These are phyloP conservation scores for Davidsoniella eucalypti DNA, from an alignment of 2,329 filamentous ascomycete species.

Conservation along the genomic window DNA sequence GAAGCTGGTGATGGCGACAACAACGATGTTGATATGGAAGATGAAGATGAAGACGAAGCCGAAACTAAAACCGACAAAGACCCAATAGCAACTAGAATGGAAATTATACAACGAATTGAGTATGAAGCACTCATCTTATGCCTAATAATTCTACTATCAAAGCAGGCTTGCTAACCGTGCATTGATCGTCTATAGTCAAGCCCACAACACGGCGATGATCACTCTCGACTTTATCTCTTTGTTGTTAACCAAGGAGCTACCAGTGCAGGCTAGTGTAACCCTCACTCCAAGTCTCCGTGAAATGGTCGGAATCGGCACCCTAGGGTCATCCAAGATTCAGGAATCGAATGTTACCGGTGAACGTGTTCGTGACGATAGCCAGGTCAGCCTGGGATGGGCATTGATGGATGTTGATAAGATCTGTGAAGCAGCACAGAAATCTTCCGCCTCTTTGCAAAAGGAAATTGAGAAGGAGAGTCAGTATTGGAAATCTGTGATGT, in stretches of 20 bases:
- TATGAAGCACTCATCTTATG: conserved; percentile 19
- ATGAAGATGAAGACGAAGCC: conserved; percentile 20
- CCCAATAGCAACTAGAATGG: conserved; percentile 34
- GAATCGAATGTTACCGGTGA: conserved; percentile 41
- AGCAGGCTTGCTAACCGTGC: background rate
- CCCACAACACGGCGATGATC: conserved; percentile 45
- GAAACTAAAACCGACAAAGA: conserved; percentile 27
- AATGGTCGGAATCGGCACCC: conserved; percentile 54
- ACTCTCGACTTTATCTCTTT: conserved; percentile 73
- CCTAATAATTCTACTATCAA: too few relatives aligned
- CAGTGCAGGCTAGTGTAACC: conserved; percentile 50
- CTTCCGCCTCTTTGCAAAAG: conserved; percentile 53
- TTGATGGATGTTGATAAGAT: conserved; percentile 60
- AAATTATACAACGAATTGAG: conserved; percentile 43
- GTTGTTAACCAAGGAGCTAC: conserved; percentile 65
- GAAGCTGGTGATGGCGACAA: conserved; percentile 29
- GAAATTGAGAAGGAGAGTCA: conserved; percentile 67
- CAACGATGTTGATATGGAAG: conserved; percentile 15
- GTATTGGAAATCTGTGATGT: conserved; percentile 79
- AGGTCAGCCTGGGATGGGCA: conserved; percentile 53
- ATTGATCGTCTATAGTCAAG: conserved; percentile 22
- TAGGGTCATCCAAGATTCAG: conserved; percentile 51
- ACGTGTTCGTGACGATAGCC: conserved; percentile 38
- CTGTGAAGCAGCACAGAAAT: conserved; percentile 55
- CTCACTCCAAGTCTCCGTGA: conserved; percentile 56